These are phyloP conservation scores for Claviceps pazoutovae DNA, from an alignment of 2,329 filamentous ascomycete species.

Conservation along the genomic window DNA sequence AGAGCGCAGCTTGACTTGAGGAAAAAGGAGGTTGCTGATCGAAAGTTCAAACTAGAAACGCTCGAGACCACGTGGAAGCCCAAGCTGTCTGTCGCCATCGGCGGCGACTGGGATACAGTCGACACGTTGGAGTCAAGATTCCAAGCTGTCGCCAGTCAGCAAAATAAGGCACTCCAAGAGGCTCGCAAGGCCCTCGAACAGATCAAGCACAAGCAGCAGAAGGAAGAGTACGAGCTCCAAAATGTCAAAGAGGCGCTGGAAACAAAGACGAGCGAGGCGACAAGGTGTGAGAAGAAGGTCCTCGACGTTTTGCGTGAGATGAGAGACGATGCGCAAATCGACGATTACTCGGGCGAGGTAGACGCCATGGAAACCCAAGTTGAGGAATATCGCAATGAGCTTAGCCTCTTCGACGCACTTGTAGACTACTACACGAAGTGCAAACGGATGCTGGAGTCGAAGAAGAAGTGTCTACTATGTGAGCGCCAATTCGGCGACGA, in stretches of 20 bases:
- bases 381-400: constrained; percentile 48
- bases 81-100: constrained; percentile 53
- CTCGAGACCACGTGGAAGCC: constrained; percentile 61
- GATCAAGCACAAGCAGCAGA: constrained; percentile 57
- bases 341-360: constrained; percentile 40
- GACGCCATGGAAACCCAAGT: constrained; percentile 40
- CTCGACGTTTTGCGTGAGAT: constrained; percentile 31
- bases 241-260: constrained; percentile 49
- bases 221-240: constrained; percentile 60
- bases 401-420: constrained; percentile 54
- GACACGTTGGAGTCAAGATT: constrained; percentile 58
- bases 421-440: constrained; percentile 60
- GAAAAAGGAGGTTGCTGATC: constrained; percentile 64
- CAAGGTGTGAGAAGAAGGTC: constrained; percentile 45
- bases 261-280: constrained; percentile 48
- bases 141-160: constrained; percentile 45
- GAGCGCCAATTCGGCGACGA: constrained; percentile 52
- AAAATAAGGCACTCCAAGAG: constrained; percentile 43
- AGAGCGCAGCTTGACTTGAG: constrained; percentile 72
- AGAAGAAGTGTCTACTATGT: constrained; percentile 67
- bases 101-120: constrained; percentile 47
- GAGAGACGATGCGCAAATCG: constrained; percentile 32
- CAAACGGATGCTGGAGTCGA: constrained; percentile 47
- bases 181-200: constrained; percentile 58
- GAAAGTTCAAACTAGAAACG: constrained; percentile 61